phyloP scores from a whole-genome alignment of 495 filamentous ascomycete species.

The Bacidia gigantensis region DNA sequence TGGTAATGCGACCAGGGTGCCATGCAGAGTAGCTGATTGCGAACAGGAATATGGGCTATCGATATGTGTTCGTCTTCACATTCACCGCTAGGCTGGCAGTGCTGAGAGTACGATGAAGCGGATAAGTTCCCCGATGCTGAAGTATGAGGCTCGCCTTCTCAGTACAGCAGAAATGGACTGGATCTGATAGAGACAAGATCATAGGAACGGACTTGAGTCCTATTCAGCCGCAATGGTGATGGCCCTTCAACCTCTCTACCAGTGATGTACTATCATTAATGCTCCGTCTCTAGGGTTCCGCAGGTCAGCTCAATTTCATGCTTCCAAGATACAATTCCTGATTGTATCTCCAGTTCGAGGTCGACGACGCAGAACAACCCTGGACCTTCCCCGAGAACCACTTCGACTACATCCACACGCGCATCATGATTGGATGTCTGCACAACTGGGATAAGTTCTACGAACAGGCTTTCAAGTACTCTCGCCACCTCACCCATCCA shows the following conservation, averaged over 20 bases:
- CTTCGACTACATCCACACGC: slow-evolving; percentile 53
- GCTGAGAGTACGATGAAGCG: slow-evolving; percentile 8
- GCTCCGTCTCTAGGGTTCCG: slow-evolving; percentile 26
- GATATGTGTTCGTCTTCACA: slow-evolving; percentile 28
- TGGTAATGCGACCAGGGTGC: background rate
- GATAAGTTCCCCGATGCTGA: slow-evolving; percentile 21
- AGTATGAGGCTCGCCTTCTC: background rate
- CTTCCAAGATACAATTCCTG: slow-evolving; percentile 21
- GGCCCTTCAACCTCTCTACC: background rate
- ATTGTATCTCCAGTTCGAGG: slow-evolving; percentile 3
- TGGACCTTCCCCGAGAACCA: slow-evolving; percentile 33
- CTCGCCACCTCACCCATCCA: background rate
- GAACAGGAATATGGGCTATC: slow-evolving; percentile 40
- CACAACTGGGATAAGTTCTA: slow-evolving; percentile 38
- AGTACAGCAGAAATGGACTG: background rate
- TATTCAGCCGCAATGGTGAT: slow-evolving; percentile 26
- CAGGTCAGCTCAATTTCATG: too few relatives aligned
- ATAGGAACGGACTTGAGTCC: slow-evolving; percentile 36
- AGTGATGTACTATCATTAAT: background rate
- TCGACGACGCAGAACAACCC: slow-evolving; percentile 35
- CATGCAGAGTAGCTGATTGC: background rate
- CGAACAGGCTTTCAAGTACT: slow-evolving; percentile 21
- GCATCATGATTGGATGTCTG: slow-evolving; percentile 42
- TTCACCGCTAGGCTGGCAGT: background rate
- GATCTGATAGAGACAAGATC: slow-evolving; percentile 11